Evolutionary conservation across 2,329 filamentous ascomycete species (phyloP), one percentile per base, ranked within the genome.

Genomic region (Pseudogymnoascus sp.): DNA sequence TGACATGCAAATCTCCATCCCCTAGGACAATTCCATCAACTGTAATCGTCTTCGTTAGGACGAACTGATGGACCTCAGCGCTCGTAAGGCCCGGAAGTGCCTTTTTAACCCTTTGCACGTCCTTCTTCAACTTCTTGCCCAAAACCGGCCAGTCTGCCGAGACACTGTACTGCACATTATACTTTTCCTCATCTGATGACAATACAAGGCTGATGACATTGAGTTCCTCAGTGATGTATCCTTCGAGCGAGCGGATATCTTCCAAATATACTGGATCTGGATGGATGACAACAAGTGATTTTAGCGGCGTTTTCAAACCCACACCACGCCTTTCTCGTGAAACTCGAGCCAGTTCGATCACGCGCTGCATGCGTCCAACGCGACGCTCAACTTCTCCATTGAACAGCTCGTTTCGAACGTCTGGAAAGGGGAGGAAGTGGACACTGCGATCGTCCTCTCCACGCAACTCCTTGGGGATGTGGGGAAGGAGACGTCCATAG

Each of bases 121-220:
- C 93, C 78, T 96, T 97, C 82, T 96, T 96, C 69, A 97, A 83
- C 79, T 97, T 97, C 84, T 96, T 96, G 68, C 95, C 95, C 15
- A 99, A 82, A 1, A 90, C 89, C 13, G 95, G 92, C 89, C 95
- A 97, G 76, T 99, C 95, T 7, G 92, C 93, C 40, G 84, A 86
- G 15, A 93, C 91, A 66, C 89, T 91, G 78, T 97, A 96, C 73
- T 95, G 88, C 53, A 99, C 92, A 63, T 92, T 90, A 79, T 97
- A 97, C 74, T 89, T 90, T 63, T 86, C 88, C 77, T 97, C 95
- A 67, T 97, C 92, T 7, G 85, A 87, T 2, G 91, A 91, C 62
- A 97, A 82, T 10, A 96, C 80, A 28, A 97, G 80, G 66, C 96
- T 90, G 67, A 89, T 86, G 60, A 99, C 83, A 73, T 97, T 99